Percentiles rank a stretch among this genome's conserved stretches.
Conservation (phyloP, 805 yeast genomes). For the Ogataea salicorniae region DNA sequence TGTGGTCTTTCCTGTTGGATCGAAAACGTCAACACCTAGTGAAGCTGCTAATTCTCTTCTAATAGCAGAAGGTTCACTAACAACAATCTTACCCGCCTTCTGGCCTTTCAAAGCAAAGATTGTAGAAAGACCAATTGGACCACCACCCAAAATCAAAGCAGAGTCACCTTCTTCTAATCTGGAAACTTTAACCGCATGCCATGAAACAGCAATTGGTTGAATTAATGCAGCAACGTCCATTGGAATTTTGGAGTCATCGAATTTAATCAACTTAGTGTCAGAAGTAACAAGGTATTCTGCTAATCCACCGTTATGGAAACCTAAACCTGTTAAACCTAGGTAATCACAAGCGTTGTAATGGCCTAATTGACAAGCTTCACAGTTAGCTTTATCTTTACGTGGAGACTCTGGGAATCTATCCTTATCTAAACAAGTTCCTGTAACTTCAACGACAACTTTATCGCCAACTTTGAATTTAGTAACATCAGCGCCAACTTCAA, state of each 20-base stretch:
- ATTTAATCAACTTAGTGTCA: conserved; percentile 35
- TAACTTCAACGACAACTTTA: conserved; percentile 40
- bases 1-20: conserved; percentile 27
- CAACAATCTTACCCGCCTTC: conserved; percentile 44
- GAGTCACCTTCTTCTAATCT: conserved; percentile 38
- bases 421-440: conserved; percentile 45
- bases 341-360: conserved; percentile 47
- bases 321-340: conserved; percentile 49
- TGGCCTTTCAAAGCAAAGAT: conserved; percentile 47
- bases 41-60: conserved; percentile 54
- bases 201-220: conserved; percentile 53
- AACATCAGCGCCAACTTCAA: conserved; percentile 42
- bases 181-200: conserved; percentile 52
- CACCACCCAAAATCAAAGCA: conserved; percentile 51
- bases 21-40: conserved; percentile 38
- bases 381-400: conserved; percentile 19
- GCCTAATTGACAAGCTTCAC: conserved; percentile 48
- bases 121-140: conserved; percentile 58
- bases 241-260: conserved; percentile 34
- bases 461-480: conserved; percentile 41
- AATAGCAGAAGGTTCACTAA: conserved; percentile 53
- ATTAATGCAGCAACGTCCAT: conserved; percentile 52
- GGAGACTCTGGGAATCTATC: conserved; percentile 16
- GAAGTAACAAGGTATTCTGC: conserved; percentile 41
- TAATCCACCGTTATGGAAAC: conserved; percentile 47